Percentiles rank a stretch among this genome's conserved stretches.
Conservation (phyloP, 257 asterid species). For the Gentiana macrophylla region DNA sequence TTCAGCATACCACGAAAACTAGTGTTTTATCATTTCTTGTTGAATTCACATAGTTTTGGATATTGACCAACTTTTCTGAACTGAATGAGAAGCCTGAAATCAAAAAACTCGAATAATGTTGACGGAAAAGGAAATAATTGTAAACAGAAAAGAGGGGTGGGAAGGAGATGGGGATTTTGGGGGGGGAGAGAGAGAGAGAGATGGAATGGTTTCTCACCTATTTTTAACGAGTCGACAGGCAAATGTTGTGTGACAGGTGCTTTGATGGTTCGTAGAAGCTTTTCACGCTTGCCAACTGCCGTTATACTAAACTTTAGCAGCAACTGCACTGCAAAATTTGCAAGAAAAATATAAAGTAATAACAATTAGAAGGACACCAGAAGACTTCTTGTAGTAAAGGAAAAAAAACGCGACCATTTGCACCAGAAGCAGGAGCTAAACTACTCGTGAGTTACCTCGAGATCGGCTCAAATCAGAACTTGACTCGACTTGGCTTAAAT, state of each 20-base stretch:
- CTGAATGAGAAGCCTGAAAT: slow-evolving; percentile 81
- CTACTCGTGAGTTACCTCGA: too few species aligned
- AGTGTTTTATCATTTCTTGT: slow-evolving; percentile 42
- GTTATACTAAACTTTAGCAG: slow-evolving; percentile 62
- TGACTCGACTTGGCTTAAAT: too few species aligned
- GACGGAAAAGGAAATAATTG: not conserved
- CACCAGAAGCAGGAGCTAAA: too few species aligned
- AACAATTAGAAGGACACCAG: not conserved
- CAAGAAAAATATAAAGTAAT: slow-evolving; percentile 1
- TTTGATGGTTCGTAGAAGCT: slow-evolving; percentile 60
- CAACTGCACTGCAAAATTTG: slow-evolving; percentile 54
- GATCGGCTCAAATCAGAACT: too few species aligned
- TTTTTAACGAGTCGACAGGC: slow-evolving; percentile 64
- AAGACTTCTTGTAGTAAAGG: not conserved
- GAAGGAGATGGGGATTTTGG: too few species aligned
- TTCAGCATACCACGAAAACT: slow-evolving; percentile 74
- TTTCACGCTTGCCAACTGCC: slow-evolving; percentile 63
- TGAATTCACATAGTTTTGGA: slow-evolving; percentile 54
- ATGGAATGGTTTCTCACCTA: slow-evolving; percentile 33
- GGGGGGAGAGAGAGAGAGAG: not conserved
- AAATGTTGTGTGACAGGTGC: slow-evolving; percentile 77
- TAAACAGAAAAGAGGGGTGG: too few species aligned
- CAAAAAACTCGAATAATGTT: slow-evolving; percentile 3
- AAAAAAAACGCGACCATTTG: not conserved
- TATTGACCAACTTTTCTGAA: slow-evolving; percentile 67